These are phyloP conservation scores for Lepiota brunneoincarnata DNA, from an alignment of 768 basidiomycete genomes.

Conservation along the genomic window DNA sequence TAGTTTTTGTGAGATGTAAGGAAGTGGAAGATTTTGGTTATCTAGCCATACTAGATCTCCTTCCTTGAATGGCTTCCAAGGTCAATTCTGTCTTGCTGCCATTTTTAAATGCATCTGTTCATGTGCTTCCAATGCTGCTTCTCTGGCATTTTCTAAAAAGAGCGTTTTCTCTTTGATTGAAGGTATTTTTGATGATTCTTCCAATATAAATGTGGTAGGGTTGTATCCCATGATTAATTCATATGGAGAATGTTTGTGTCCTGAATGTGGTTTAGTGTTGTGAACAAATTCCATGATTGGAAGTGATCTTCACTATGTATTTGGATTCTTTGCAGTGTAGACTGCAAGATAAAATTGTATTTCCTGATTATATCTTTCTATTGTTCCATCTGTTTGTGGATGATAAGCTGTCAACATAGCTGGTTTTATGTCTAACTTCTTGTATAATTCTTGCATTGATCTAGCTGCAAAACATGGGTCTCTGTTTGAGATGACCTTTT, in stretches of 20 bases:
- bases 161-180: conserved; percentile 1
- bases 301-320: conserved; percentile 11
- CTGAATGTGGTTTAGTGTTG: conserved; percentile 16
- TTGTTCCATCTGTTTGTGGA: conserved; percentile 25
- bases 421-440: conserved; percentile 17
- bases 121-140: conserved; percentile 18
- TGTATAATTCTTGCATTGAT: conserved; percentile 19
- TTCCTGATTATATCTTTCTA: conserved; percentile 21
- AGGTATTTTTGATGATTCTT: conserved; percentile 6
- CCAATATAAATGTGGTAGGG: conserved; percentile 2
- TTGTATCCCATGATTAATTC: conserved; percentile 16
- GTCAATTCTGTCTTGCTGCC: background rate
- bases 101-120: conserved; percentile 6
- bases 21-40: background rate
- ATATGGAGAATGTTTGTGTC: conserved; percentile 17
- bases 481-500: conserved; percentile 16
- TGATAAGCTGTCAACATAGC: conserved; percentile 33
- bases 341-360: conserved; percentile 18
- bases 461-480: conserved; percentile 21
- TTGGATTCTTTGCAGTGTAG: conserved; percentile 16
- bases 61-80: background rate
- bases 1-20: background rate
- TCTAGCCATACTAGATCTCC: conserved; percentile 8
- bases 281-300: conserved; percentile 16
- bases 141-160: background rate